These are phyloP conservation scores for Amanita exitialis DNA, from an alignment of 768 basidiomycete genomes.

Conservation along the genomic window DNA sequence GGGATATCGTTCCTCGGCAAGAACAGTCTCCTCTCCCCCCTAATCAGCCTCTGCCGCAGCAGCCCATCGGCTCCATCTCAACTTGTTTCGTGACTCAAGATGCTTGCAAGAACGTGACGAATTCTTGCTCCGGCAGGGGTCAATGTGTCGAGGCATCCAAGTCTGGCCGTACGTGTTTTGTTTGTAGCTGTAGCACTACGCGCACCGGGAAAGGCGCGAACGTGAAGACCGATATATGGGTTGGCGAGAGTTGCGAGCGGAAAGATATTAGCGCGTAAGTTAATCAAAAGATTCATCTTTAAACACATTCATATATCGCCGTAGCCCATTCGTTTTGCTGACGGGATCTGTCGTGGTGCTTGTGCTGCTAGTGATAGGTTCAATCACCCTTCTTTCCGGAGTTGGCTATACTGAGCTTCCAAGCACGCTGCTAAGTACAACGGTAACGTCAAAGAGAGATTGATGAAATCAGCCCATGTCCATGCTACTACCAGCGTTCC, in stretches of 20 bases:
- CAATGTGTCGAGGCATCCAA: conserved; percentile 51
- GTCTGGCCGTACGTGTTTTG: conserved; percentile 45
- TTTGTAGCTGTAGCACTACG: conserved; percentile 40
- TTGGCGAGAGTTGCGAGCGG: conserved; percentile 64
- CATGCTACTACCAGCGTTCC: not conserved
- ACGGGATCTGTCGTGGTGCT: conserved; percentile 58
- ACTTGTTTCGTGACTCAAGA: conserved; percentile 50
- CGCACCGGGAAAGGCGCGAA: conserved; percentile 41
- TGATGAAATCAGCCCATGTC: conserved; percentile 13
- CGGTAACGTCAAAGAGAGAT: conserved; percentile 43
- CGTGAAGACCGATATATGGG: conserved; percentile 59
- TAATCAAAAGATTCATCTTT: not conserved
- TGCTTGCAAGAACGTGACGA: conserved; percentile 52
- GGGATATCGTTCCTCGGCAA: conserved; percentile 28
- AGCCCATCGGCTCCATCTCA: conserved; percentile 49
- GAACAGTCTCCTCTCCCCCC: conserved; percentile 39
- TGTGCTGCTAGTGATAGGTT: conserved; percentile 55
- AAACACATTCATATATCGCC: conserved; percentile 5
- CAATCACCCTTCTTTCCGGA: conserved; percentile 53
- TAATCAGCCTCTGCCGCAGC: conserved; percentile 28
- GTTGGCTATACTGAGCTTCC: conserved; percentile 59
- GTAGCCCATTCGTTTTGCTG: conserved; percentile 67
- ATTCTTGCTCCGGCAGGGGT: conserved; percentile 61
- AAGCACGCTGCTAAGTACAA: conserved; percentile 61
- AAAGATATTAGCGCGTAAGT: conserved; percentile 74